These are phyloP conservation scores for Conticribra guillardii DNA, from an alignment of 108 stramenopile species.

Conservation along the genomic window DNA sequence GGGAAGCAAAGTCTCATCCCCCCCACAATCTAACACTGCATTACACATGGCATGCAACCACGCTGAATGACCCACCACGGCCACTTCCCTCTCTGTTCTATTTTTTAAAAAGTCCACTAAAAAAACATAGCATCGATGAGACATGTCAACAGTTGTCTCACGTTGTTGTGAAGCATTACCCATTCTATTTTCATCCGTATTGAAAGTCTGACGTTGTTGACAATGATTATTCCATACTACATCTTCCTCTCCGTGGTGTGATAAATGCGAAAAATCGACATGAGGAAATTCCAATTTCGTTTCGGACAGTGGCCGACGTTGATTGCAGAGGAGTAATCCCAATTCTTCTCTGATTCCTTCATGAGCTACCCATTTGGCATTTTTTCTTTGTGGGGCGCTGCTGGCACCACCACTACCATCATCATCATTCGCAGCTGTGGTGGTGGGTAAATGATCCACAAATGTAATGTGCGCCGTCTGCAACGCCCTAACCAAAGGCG, in stretches of 20 bases:
- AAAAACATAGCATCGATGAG: slow-evolving; percentile 37
- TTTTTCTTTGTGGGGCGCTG: too few relatives aligned
- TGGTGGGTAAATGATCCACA: slow-evolving; percentile 45
- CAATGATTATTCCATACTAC: slow-evolving; percentile 36
- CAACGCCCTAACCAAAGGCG: slow-evolving; percentile 70
- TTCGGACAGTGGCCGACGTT: slow-evolving; percentile 59
- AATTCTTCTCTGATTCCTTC: slow-evolving; percentile 77
- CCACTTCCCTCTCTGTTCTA: slow-evolving; percentile 38
- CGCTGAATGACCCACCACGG: slow-evolving; percentile 44
- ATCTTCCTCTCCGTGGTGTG: slow-evolving; percentile 58
- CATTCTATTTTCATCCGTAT: slow-evolving; percentile 13
- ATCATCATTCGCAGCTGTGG: too few relatives aligned
- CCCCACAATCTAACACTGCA: slow-evolving; percentile 29
- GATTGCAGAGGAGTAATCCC: slow-evolving; percentile 79
- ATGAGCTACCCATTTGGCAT: slow-evolving; percentile 68
- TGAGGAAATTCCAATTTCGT: slow-evolving; percentile 62
- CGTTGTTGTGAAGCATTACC: too few relatives aligned
- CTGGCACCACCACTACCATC: too few relatives aligned
- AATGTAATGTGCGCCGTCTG: slow-evolving; percentile 79
- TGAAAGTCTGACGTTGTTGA: too few relatives aligned
- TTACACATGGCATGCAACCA: slow-evolving; percentile 49
- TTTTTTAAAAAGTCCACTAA: slow-evolving; percentile 22
- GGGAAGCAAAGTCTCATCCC: neutral
- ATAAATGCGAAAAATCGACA: slow-evolving; percentile 63
- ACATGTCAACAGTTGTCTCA: slow-evolving; percentile 41